Percentiles rank a stretch among this genome's conserved stretches.
These are phyloP conservation scores for Hippophae rhamnoides DNA, from an alignment of 306 rosid genomes.

Conservation along the genomic window DNA sequence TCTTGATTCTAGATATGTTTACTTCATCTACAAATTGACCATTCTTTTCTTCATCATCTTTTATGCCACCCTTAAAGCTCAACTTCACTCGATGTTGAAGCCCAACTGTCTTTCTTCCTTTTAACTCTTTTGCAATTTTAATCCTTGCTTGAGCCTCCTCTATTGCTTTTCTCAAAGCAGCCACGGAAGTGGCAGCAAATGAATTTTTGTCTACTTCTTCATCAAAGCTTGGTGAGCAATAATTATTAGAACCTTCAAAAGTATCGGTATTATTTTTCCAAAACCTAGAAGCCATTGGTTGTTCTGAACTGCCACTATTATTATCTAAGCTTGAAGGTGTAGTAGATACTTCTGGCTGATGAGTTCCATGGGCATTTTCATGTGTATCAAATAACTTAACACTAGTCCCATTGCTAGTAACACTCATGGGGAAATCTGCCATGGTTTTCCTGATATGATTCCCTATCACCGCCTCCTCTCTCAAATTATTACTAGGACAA, in stretches of 20 bases:
- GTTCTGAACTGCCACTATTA: conserved; percentile 22
- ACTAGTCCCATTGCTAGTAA: conserved; percentile 35
- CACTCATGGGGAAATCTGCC: conserved; percentile 26
- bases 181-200: conserved; percentile 71
- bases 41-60: conserved; percentile 28
- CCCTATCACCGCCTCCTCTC: conserved; percentile 17
- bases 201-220: conserved; percentile 69
- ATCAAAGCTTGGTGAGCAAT: conserved; percentile 46
- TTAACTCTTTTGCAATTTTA: conserved; percentile 55
- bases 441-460: conserved; percentile 14
- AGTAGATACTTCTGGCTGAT: conserved; percentile 28
- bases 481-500: conserved; percentile 13
- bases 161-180: conserved; percentile 84
- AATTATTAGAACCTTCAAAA: conserved; percentile 26
- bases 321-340: conserved; percentile 26
- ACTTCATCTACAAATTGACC: conserved; percentile 19
- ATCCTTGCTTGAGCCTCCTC: conserved; percentile 83
- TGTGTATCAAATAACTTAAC: conserved; percentile 31
- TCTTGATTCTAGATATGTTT: conserved; percentile 31
- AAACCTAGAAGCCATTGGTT: conserved; percentile 26
- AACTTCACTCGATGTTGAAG: conserved; percentile 37
- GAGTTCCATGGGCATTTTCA: conserved; percentile 36
- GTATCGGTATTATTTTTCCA: conserved; percentile 24
- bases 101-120: conserved; percentile 70
- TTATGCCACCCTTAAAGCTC: conserved; percentile 31